These are phyloP conservation scores for Metschnikowia picachoensis DNA, from an alignment of 805 yeast species.

Conservation along the genomic window DNA sequence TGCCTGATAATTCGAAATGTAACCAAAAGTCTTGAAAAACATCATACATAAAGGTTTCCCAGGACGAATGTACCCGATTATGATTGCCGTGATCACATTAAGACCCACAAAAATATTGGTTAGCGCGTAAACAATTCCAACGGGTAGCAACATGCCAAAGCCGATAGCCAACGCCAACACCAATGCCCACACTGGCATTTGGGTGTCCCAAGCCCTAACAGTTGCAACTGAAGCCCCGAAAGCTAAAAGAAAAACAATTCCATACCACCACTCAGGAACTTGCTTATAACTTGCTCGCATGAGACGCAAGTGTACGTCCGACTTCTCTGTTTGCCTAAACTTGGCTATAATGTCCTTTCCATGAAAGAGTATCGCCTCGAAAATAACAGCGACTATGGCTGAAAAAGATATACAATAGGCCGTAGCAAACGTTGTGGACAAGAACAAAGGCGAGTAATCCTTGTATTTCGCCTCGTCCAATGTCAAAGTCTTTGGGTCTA, in stretches of 20 bases:
- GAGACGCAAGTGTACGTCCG: constrained; percentile 21
- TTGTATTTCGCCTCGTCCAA: constrained; percentile 17
- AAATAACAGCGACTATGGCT: constrained; percentile 19
- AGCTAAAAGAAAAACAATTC: constrained; percentile 8
- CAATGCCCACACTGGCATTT: constrained; percentile 20
- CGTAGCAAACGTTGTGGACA: constrained; percentile 19
- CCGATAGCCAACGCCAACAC: constrained; percentile 16
- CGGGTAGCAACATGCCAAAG: constrained; percentile 15
- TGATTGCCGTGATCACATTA: constrained; percentile 19
- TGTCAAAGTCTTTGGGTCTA: constrained; percentile 11
- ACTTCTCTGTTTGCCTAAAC: constrained; percentile 15
- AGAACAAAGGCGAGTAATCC: constrained; percentile 20
- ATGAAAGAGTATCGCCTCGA: constrained; percentile 19
- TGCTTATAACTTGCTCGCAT: constrained; percentile 18
- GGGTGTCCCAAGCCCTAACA: constrained; percentile 16
- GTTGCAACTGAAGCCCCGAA: constrained; percentile 17
- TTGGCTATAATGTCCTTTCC: constrained; percentile 18
- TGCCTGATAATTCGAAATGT: constrained; percentile 21
- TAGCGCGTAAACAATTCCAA: constrained; percentile 19
- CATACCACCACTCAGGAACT: constrained; percentile 24
- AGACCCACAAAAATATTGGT: constrained; percentile 21
- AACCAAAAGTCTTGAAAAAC: constrained; percentile 19
- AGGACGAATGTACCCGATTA: constrained; percentile 19
- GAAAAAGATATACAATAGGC: constrained; percentile 23
- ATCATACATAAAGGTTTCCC: constrained; percentile 21